Evolutionary conservation across 2,329 filamentous ascomycete species (phyloP).

Genomic region (Neofusicoccum cordaticola): DNA sequence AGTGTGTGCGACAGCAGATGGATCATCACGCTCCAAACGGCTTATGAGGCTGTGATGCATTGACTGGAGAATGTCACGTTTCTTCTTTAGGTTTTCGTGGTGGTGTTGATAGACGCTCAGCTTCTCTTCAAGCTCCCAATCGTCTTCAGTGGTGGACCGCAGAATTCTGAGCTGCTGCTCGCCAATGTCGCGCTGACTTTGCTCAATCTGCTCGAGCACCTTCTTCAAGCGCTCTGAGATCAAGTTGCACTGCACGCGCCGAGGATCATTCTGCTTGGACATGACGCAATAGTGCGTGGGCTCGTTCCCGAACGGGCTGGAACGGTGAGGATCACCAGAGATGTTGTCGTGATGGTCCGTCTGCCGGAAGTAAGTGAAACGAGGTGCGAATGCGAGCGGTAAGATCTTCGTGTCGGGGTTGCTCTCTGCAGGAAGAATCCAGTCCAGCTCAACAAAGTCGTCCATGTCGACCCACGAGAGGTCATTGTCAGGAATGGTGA

Average conservation of each 20-base stretch:
- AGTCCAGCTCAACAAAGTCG: slow-evolving; percentile 96
- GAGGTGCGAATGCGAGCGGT: slow-evolving; percentile 86
- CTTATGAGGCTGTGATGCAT: slow-evolving; percentile 59
- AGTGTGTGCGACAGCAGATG: slow-evolving; percentile 42
- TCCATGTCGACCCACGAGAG: slow-evolving; percentile 99
- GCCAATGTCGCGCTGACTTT: slow-evolving; percentile 69
- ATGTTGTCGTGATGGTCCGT: slow-evolving; percentile 85
- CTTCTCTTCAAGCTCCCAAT: slow-evolving; percentile 54
- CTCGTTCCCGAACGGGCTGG: slow-evolving; percentile 88
- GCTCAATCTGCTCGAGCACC: slow-evolving; percentile 72
- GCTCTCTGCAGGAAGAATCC: slow-evolving; percentile 85
- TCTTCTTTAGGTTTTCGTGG: slow-evolving; percentile 54
- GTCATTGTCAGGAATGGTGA: slow-evolving; percentile 93
- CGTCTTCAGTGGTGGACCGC: slow-evolving; percentile 49
- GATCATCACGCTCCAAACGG: slow-evolving; percentile 57
- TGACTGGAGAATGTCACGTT: slow-evolving; percentile 57
- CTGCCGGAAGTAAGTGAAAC: slow-evolving; percentile 95
- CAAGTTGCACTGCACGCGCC: slow-evolving; percentile 80
- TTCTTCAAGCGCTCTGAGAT: slow-evolving; percentile 78
- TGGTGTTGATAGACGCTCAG: slow-evolving; percentile 56
- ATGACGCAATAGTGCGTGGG: slow-evolving; percentile 94
- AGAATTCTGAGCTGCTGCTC: slow-evolving; percentile 68
- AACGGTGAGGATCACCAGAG: slow-evolving; percentile 74
- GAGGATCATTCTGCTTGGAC: slow-evolving; percentile 70
- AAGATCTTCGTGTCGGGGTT: slow-evolving; percentile 94